Evolutionary conservation across 2,329 filamentous ascomycete genomes (phyloP).

Genomic region (Talaromyces sp.): DNA sequence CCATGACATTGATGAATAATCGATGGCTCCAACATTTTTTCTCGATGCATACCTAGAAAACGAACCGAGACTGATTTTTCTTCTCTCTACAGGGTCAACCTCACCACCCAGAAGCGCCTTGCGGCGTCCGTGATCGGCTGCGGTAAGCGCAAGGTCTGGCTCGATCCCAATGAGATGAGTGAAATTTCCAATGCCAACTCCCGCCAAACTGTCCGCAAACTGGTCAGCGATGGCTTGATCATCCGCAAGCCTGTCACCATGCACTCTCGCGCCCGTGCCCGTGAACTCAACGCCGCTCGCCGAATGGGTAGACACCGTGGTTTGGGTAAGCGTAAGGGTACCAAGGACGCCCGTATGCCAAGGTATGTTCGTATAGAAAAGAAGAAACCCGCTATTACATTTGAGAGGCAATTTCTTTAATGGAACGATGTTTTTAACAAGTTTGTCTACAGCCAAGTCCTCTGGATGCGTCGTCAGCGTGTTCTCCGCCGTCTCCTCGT

Average conservation of each 20-base stretch:
- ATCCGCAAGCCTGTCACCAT: conserved; percentile 99
- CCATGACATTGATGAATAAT: conserved; percentile 5
- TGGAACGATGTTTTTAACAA: neutral
- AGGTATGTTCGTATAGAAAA: conserved; percentile 58
- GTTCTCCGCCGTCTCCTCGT: conserved; percentile 98
- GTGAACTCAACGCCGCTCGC: conserved; percentile 90
- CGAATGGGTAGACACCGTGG: conserved; percentile 96
- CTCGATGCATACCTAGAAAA: neutral
- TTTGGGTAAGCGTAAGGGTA: conserved; percentile 99
- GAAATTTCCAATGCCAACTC: conserved; percentile 99
- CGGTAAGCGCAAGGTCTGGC: conserved; percentile 99
- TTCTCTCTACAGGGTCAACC: conserved; percentile 77
- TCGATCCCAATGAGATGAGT: conserved; percentile 98
- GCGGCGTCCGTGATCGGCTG: conserved; percentile 97
- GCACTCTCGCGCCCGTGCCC: conserved; percentile 96
- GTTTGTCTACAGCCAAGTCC: conserved; percentile 65
- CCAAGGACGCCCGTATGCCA: conserved; percentile 98
- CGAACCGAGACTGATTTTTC: conserved; percentile 12
- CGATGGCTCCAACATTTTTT: conserved; percentile 7
- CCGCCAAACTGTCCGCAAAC: conserved; percentile 99
- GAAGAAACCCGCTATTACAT: neutral
- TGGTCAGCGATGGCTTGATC: conserved; percentile 99
- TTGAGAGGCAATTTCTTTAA: neutral
- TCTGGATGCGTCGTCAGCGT: conserved; percentile 99
- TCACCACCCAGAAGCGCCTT: conserved; percentile 99